phyloP scores from a whole-genome alignment of 2,329 filamentous ascomycete species.

The Fusarium fracticaudum region DNA sequence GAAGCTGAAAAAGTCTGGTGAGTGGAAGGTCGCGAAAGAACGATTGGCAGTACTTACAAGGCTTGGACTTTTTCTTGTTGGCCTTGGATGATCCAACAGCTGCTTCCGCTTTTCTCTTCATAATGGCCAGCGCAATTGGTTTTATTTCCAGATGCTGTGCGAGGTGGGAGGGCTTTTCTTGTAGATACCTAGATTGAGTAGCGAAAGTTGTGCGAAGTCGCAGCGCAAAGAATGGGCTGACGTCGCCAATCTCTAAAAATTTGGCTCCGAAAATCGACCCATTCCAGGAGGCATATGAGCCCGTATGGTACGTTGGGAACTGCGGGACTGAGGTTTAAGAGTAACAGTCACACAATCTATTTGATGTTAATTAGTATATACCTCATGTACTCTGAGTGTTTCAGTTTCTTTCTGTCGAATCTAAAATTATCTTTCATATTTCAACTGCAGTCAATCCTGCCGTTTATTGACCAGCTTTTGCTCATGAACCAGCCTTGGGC shows the following conservation, averaged over 20 bases:
- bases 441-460: not conserved
- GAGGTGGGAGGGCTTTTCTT: constrained; percentile 3
- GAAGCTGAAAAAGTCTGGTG: constrained; percentile 48
- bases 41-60: constrained; percentile 48
- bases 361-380: not conserved
- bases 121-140: constrained; percentile 43
- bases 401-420: not conserved
- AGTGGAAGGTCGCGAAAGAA: constrained; percentile 21
- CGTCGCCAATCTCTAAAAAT: constrained; percentile 40
- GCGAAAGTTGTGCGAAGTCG: constrained; percentile 21
- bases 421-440: not conserved
- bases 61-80: constrained; percentile 64
- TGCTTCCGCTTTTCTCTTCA: constrained; percentile 70
- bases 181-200: not conserved
- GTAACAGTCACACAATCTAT: not conserved
- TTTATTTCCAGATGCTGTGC: constrained; percentile 2
- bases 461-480: not conserved
- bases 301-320: constrained; percentile 8
- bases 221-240: constrained; percentile 42
- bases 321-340: not conserved
- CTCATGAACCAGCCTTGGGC: constrained; percentile 14
- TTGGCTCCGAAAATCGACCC: constrained; percentile 43
- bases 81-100: constrained; percentile 55
- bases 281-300: constrained; percentile 22
- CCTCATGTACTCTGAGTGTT: not conserved